Percentiles rank a stretch among this genome's conserved stretches.
Evolutionary conservation across 73 alveolate species (phyloP).

Genomic region (Diophrys appendiculata): DNA sequence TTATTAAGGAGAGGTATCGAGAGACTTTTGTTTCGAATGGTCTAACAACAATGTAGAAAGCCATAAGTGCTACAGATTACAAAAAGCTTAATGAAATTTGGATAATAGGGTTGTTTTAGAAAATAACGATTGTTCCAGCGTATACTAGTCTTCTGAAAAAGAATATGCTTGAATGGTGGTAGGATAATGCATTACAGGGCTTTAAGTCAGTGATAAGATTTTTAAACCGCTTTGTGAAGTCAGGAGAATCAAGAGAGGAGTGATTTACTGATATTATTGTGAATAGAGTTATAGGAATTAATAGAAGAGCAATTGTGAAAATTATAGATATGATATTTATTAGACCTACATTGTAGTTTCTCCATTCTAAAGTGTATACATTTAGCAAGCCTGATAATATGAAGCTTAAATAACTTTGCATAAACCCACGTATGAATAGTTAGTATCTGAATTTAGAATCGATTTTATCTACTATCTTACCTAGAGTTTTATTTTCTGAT

Average conservation of each 20-base stretch:
- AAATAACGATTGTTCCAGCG: slow-evolving; percentile 12
- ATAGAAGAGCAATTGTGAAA: not conserved
- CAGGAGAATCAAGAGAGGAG: not conserved
- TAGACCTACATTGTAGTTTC: not conserved
- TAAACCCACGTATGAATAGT: not conserved
- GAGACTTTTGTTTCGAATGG: too few relatives aligned
- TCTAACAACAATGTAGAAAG: too few relatives aligned
- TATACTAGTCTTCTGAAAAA: slow-evolving; percentile 12
- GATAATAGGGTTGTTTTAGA: not conserved
- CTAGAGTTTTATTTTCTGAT: too few relatives aligned
- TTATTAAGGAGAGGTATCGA: too few relatives aligned
- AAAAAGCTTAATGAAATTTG: too few relatives aligned
- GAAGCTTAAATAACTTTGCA: too few relatives aligned
- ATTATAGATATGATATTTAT: not conserved
- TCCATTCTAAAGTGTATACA: not conserved
- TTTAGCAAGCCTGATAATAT: too few relatives aligned
- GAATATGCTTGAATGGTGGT: not conserved
- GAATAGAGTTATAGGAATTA: not conserved
- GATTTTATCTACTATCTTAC: not conserved
- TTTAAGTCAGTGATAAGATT: slow-evolving; percentile 2
- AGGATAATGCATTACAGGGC: slow-evolving; percentile 6
- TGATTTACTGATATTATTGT: not conserved
- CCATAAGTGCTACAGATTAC: too few relatives aligned
- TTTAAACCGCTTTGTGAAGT: slow-evolving; percentile 9
- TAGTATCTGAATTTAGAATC: not conserved